Percentiles rank a stretch among this genome's conserved stretches.
phyloP scores from a whole-genome alignment of 2,329 filamentous ascomycete genomes.

The Amesomyces nigricolor region DNA sequence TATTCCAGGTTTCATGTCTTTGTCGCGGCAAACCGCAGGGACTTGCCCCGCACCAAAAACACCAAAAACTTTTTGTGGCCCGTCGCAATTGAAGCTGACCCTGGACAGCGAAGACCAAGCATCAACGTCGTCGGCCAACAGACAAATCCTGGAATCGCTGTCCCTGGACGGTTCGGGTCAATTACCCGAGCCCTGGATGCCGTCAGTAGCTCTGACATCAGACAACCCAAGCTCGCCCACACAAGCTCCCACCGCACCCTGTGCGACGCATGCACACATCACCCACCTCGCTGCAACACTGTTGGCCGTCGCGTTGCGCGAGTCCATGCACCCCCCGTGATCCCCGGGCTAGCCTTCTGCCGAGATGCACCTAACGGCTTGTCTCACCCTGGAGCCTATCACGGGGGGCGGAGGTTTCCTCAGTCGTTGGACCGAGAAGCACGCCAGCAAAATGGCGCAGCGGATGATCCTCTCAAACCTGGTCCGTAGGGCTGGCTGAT shows the following conservation, averaged over 20 bases:
- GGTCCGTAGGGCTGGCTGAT: background rate
- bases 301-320: background rate
- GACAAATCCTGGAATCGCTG: no score
- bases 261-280: slow-evolving; percentile 5
- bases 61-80: background rate
- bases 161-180: background rate
- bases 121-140: no score
- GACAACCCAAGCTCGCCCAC: background rate
- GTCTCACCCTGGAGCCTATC: background rate
- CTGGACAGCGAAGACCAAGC: no score
- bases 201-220: slow-evolving; percentile 1
- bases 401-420: no score
- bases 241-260: background rate
- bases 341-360: no score
- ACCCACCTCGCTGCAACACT: background rate
- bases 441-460: background rate
- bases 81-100: background rate
- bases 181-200: background rate
- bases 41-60: background rate
- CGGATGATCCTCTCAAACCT: background rate
- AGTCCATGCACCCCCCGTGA: no score
- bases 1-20: background rate
- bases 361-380: background rate
- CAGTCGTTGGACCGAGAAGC: no score
- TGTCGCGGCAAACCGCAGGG: no score